Evolutionary conservation across 495 filamentous ascomycete genomes (phyloP).

Genomic region (Xylaria telfairii): DNA sequence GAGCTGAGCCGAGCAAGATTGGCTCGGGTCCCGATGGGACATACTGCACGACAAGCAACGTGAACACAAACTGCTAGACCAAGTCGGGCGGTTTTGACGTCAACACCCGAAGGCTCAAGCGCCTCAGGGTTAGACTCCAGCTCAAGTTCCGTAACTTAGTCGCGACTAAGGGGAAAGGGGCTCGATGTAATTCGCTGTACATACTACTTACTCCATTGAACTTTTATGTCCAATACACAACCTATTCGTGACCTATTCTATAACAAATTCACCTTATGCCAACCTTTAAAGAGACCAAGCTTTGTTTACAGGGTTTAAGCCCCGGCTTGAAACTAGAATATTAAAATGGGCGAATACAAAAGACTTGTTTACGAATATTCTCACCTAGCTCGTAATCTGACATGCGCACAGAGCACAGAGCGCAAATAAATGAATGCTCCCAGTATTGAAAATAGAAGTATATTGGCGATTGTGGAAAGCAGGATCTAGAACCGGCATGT

Average conservation of each 20-base stretch:
- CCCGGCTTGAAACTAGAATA: background rate
- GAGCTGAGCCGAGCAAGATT: constrained; percentile 38
- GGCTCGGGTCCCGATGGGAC: constrained; percentile 35
- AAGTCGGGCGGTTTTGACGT: background rate
- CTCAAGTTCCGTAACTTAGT: background rate
- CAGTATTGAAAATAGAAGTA: background rate
- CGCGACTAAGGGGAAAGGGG: background rate
- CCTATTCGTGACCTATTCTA: background rate
- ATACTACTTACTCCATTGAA: background rate
- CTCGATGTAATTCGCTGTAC: background rate
- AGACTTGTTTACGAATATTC: background rate
- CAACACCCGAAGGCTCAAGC: background rate
- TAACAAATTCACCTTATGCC: background rate
- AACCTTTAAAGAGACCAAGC: background rate
- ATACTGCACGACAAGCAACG: constrained; percentile 20
- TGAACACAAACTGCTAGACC: background rate
- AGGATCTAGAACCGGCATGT: too few relatives aligned
- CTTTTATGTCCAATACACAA: background rate
- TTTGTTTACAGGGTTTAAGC: too few relatives aligned
- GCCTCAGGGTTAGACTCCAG: background rate
- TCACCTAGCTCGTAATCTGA: background rate
- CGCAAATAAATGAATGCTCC: too few relatives aligned
- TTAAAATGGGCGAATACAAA: background rate
- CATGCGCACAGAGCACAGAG: background rate
- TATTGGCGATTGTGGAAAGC: too few relatives aligned